A percentile compares a stretch with the other conserved stretches of the same genome.
Conservation (phyloP, 2,329 filamentous ascomycete species). For the Neopestalotiopsis sp. region DNA sequence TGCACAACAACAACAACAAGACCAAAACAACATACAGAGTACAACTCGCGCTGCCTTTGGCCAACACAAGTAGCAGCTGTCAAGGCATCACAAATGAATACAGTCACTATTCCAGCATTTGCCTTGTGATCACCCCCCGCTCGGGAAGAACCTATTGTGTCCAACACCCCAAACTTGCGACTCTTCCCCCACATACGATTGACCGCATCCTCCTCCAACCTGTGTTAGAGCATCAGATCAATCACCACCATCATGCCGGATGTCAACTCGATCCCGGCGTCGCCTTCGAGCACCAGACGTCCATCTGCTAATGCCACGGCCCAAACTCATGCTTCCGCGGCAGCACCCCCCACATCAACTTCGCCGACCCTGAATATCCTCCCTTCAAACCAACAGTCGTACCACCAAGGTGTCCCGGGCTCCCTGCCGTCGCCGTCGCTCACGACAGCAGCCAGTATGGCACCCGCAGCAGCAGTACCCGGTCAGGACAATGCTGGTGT, state of each 20-base stretch:
- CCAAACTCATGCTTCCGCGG: slow-evolving; percentile 26
- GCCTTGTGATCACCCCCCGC: not conserved
- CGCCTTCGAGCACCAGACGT: slow-evolving; percentile 39
- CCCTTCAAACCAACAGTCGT: slow-evolving; percentile 51
- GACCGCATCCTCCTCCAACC: not conserved
- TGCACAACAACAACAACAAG: not conserved
- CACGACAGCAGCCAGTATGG: slow-evolving; percentile 33
- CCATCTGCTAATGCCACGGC: slow-evolving; percentile 48
- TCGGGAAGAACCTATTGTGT: not conserved
- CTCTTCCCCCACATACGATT: not conserved
- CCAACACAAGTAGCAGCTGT: not conserved
- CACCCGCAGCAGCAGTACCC: slow-evolving; percentile 31
- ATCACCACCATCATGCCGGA: slow-evolving; percentile 44
- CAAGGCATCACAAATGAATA: not conserved
- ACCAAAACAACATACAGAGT: not conserved
- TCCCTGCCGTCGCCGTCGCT: slow-evolving; percentile 37
- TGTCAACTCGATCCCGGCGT: slow-evolving; percentile 20
- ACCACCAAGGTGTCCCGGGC: slow-evolving; percentile 36
- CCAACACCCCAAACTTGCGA: not conserved
- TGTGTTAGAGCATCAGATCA: not conserved
- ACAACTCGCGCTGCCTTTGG: not conserved
- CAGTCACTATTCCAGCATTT: not conserved
- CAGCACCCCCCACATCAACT: slow-evolving; percentile 36
- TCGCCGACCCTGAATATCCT: slow-evolving; percentile 60
- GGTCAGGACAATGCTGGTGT: slow-evolving; percentile 49